A percentile compares a stretch with the other conserved stretches of the same genome.
These are phyloP conservation scores for Funneliformis mosseae DNA, from an alignment of 192 early-diverging fungal species.

Conservation along the genomic window DNA sequence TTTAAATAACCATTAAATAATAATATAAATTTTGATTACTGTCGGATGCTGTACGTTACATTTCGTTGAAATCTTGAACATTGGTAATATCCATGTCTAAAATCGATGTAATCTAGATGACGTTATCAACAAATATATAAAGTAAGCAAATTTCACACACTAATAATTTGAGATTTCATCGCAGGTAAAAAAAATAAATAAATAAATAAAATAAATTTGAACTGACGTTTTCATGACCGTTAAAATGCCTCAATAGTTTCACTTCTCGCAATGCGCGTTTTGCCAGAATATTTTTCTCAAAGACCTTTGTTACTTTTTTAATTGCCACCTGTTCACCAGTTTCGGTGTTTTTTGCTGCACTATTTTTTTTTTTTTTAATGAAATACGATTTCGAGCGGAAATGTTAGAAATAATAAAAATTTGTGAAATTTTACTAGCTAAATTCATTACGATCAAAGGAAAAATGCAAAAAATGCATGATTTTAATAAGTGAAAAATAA, in stretches of 20 bases:
- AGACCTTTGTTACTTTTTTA: slow-evolving; percentile 75
- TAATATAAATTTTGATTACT: not conserved
- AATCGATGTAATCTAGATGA: slow-evolving; percentile 74
- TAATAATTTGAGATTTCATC: not conserved
- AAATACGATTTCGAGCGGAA: not conserved
- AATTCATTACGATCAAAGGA: not conserved
- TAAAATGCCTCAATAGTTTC: slow-evolving; percentile 92
- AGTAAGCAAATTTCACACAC: too few species aligned
- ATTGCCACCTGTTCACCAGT: slow-evolving; percentile 88
- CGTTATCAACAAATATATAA: too few species aligned
- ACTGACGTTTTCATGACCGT: slow-evolving; percentile 89
- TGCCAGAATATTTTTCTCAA: slow-evolving; percentile 88
- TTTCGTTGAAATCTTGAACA: slow-evolving; percentile 86
- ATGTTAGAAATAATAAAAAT: not conserved
- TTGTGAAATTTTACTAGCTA: not conserved
- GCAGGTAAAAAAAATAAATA: too few species aligned
- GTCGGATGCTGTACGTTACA: slow-evolving; percentile 51
- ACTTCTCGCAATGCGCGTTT: slow-evolving; percentile 94
- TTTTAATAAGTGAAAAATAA: too few species aligned
- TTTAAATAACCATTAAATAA: slow-evolving; percentile 10
- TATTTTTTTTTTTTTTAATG: slow-evolving; percentile 33
- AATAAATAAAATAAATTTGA: too few species aligned
- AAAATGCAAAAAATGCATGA: too few species aligned
- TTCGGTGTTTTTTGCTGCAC: slow-evolving; percentile 82
- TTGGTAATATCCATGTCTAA: slow-evolving; percentile 91